Base-by-base conservation (phyloP, 345 rosid species). In the Lepidium didymum region DNA sequence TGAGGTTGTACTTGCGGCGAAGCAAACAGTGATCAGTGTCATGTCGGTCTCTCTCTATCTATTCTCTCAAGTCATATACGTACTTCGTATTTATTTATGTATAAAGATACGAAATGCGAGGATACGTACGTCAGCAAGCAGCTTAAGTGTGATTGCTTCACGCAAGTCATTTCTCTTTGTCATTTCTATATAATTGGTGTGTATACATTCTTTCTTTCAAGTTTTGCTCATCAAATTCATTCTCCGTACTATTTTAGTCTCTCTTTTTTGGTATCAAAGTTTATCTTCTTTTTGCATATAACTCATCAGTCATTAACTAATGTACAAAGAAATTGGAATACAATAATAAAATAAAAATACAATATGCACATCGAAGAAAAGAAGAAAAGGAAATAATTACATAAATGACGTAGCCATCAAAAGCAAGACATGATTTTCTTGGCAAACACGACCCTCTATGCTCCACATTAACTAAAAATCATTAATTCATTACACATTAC, bases 1-100 rank as follows among this genome's bases (percentile, higher is more conserved):
- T n/a, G n/a, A n/a, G n/a, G n/a, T n/a, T n/a, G 75, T 63, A 71
- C 75, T 71, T 62, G 75, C 69, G 69, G 63, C 47, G 62, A 70
- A 70, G 69, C 69, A 71, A 71, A 71, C 75, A 71, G 75, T 62
- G 62, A 12, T 62, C 15, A 71, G 56, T 62, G 75, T 62, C 69
- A 14, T 71, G 69, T 71, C 69, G 47, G 56, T 40, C 27, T 62
- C 75, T 53, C 50, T 62, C 63, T 10, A 29, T 15, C 53, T 21
- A 42, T 53, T 62, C 45, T 62, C 60, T 55, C 27, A n/a, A 4
- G 19, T 57, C 29, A 38, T 11, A 33, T 29, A n/a, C 34, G 9
- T 54, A 15, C 3, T 11, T 55, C 42, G 31, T 55, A 34, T 34
- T 9, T 15, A 4, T 45, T 8, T 27, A 4, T 27, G 31, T 27